Percentiles rank a stretch among this genome's conserved stretches.
phyloP scores from a whole-genome alignment of 495 filamentous ascomycete genomes.

The Thermothielavioides terrestris region DNA sequence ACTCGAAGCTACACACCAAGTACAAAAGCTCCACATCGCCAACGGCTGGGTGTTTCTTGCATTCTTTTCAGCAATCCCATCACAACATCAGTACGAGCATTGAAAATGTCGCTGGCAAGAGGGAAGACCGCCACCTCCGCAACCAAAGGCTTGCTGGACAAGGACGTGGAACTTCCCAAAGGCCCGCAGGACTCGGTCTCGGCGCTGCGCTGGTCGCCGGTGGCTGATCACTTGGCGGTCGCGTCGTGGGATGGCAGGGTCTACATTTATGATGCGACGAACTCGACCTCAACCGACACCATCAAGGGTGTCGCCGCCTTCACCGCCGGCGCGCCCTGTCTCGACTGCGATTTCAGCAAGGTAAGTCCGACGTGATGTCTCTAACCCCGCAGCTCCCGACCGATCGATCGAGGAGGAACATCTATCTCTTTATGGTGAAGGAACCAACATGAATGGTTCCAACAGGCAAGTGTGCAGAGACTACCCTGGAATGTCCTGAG shows the following conservation, averaged over 20 bases:
- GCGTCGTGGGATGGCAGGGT: slow-evolving; percentile 92
- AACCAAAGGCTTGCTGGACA: slow-evolving; percentile 57
- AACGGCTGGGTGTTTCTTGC: neutral
- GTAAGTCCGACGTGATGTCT: slow-evolving; percentile 42
- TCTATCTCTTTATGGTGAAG: neutral
- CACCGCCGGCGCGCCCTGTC: slow-evolving; percentile 65
- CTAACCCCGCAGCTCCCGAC: slow-evolving; percentile 14
- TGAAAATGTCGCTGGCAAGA: no score
- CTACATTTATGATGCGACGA: slow-evolving; percentile 80
- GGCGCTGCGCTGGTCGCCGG: slow-evolving; percentile 72
- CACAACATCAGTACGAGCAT: slow-evolving; percentile 8
- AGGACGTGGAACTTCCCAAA: slow-evolving; percentile 62
- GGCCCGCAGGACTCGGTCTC: slow-evolving; percentile 82
- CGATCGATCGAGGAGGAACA: slow-evolving; percentile 1
- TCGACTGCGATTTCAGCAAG: slow-evolving; percentile 75
- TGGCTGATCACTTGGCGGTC: slow-evolving; percentile 69
- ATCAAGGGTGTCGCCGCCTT: slow-evolving; percentile 72
- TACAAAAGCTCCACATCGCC: neutral
- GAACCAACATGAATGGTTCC: slow-evolving; percentile 18
- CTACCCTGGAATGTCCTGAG: neutral
- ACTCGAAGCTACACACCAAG: no score
- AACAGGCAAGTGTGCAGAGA: slow-evolving; percentile 14
- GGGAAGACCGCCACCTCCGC: slow-evolving; percentile 37
- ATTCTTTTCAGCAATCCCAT: neutral
- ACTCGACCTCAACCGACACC: slow-evolving; percentile 40